Evolutionary conservation across 179 eudicot species (phyloP), one percentile per base, ranked within the genome.

Genomic region (Silene coronaria): DNA sequence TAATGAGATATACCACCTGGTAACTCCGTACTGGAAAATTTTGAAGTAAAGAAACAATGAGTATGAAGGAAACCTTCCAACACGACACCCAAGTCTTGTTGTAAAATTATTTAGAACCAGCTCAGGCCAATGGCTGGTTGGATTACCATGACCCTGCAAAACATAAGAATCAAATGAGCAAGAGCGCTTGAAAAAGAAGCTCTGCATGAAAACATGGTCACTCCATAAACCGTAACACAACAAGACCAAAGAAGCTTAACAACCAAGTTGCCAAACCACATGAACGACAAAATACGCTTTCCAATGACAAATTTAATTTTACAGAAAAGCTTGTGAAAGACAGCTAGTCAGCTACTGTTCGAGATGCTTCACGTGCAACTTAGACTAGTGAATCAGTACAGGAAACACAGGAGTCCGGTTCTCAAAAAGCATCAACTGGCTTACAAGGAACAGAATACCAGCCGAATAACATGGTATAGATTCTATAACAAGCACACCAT

Each of bases 101-200:
- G 95, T 87, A 82, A 95, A 95, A 82, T 92, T 95, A 71, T 78
- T 90, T 78, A 95, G 80, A 71, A 95, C 93, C 23, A 95, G 85
- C 86, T 95, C 99, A 69, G 99, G 99, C 87, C 83, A 77, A 76
- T 95, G 99, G 80, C 85, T 82, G 72, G 99, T 95, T n/a, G 99
- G 99, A 74, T 90, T 95, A 81, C 97, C 99, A 85, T 95, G 99
- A 84, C 88, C 91, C 99, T 95, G 93, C 85, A 82, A 57, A 67
- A 68, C 60, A 76, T 10, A 45, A 71, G 1, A 17, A 8, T n/a
- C 21, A 51, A 13, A 19, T 67, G 34, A 77, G 68, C 67, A 69
- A 3, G 61, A 68, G 58, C 16, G 60, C 28, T 70, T 46, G 38
- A 69, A 14, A 26, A 46, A 24, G 57, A 28, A 48, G 5, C 34